Evolutionary conservation across 352 stramenopile species (phyloP).

Genomic region (Globisporangium perplexum): DNA sequence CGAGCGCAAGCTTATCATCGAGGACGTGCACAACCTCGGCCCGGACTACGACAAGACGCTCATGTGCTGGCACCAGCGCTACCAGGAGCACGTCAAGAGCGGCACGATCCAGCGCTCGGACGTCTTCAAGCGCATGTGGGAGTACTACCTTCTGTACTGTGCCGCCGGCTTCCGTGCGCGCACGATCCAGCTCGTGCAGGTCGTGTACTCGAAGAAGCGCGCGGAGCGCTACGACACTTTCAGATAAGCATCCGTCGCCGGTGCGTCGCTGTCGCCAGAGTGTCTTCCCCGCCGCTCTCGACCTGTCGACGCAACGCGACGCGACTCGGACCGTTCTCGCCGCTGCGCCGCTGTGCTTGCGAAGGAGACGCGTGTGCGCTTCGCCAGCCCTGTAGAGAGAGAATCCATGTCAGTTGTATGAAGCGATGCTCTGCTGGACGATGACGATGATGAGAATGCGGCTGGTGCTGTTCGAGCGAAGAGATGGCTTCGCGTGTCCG

Average conservation of each 20-base stretch:
- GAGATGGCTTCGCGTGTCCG: not conserved
- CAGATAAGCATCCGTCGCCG: constrained; percentile 36
- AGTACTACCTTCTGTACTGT: constrained; percentile 90
- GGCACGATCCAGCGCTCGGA: constrained; percentile 72
- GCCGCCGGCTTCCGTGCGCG: constrained; percentile 84
- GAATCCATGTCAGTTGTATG: not conserved
- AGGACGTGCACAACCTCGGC: constrained; percentile 84
- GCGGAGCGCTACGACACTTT: constrained; percentile 70
- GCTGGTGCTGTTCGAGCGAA: not conserved
- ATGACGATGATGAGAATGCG: no score
- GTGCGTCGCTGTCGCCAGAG: no score
- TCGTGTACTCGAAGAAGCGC: constrained; percentile 86
- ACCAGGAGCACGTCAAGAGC: constrained; percentile 75
- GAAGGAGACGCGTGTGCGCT: not conserved
- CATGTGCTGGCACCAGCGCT: constrained; percentile 85
- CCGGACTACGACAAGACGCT: constrained; percentile 89
- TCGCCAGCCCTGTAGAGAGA: not conserved
- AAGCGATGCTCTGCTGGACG: not conserved
- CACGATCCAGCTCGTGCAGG: constrained; percentile 80
- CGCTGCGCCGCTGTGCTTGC: no score
- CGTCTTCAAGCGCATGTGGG: constrained; percentile 87
- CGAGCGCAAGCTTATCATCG: constrained; percentile 75
- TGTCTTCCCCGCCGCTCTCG: not conserved
- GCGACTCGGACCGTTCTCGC: no score
- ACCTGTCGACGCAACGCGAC: no score